Conservation (phyloP, 805 yeast species). For the Nakazawaea ernobii region DNA sequence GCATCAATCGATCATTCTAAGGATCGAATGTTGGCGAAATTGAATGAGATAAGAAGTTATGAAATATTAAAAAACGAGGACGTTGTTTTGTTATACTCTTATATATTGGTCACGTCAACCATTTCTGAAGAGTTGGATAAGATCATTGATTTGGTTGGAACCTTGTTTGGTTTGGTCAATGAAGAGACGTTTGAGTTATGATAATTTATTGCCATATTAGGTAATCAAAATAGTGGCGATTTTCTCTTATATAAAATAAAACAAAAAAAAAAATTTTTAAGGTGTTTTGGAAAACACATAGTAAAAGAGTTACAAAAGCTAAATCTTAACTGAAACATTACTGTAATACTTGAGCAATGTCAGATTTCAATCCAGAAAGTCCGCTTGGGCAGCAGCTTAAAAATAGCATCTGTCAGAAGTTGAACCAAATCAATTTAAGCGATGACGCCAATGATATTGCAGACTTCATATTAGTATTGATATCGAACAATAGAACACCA, state of each 20-base stretch:
- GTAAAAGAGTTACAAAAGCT: too few species aligned
- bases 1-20: conserved; percentile 74
- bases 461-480: conserved; percentile 66
- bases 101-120: conserved; percentile 63
- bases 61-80: conserved; percentile 54
- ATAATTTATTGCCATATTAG: conserved; percentile 2
- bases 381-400: conserved; percentile 37
- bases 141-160: conserved; percentile 48
- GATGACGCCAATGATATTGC: conserved; percentile 61
- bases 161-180: conserved; percentile 59
- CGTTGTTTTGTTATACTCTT: conserved; percentile 71
- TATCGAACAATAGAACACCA: conserved; percentile 60
- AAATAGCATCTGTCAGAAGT: conserved; percentile 33
- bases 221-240: conserved; percentile 1
- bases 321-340: too few species aligned
- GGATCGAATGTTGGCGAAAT: conserved; percentile 59
- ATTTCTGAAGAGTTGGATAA: conserved; percentile 60
- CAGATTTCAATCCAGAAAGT: conserved; percentile 23
- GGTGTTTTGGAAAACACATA: too few species aligned
- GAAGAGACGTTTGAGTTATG: conserved; percentile 54
- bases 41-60: conserved; percentile 48
- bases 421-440: conserved; percentile 33
- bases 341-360: conserved; percentile 11
- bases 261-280: conserved; percentile 1
- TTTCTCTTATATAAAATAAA: not conserved